phyloP scores from a whole-genome alignment of 139 green algal species.

The Chlorella sp. region DNA sequence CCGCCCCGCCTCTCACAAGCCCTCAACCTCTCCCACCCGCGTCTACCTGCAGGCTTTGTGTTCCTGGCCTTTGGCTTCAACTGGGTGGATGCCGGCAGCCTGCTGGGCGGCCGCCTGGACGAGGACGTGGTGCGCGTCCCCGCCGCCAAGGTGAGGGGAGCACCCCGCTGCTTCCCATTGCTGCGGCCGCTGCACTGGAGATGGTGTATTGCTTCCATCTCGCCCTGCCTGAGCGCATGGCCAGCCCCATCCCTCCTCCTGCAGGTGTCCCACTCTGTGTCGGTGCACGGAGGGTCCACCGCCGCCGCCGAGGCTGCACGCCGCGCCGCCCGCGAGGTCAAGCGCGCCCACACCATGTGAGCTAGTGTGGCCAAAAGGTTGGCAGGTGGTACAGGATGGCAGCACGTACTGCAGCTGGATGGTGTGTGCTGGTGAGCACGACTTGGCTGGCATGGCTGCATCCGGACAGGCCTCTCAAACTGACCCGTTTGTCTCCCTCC shows the following conservation, averaged over 20 bases:
- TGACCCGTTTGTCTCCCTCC: background rate
- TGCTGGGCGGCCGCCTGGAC: conserved; percentile 68
- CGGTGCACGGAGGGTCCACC: background rate
- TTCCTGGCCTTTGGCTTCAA: conserved; percentile 87
- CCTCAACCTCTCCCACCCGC: too few species aligned
- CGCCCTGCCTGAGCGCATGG: too few species aligned
- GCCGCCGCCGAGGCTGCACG: background rate
- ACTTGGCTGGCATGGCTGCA: too few species aligned
- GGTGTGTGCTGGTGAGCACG: too few species aligned
- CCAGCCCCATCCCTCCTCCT: too few species aligned
- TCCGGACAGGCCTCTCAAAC: too few species aligned
- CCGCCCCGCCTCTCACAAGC: background rate
- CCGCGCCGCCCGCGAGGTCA: conserved; percentile 15
- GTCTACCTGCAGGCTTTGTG: conserved; percentile 58
- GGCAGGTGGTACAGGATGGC: too few species aligned
- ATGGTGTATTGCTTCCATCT: too few species aligned
- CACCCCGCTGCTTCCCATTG: too few species aligned
- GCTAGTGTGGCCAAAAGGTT: too few species aligned
- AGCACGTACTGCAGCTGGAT: too few species aligned
- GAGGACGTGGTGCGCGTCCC: conserved; percentile 32
- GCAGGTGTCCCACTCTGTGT: background rate
- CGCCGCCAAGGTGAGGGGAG: conserved; percentile 1
- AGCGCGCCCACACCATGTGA: conserved; percentile 38
- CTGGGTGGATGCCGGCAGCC: conserved; percentile 69
- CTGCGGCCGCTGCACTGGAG: too few species aligned